Evolutionary conservation across 805 yeast genomes (phyloP), one percentile per base, ranked within the genome.

Genomic region (Starmerella riodocensis): DNA sequence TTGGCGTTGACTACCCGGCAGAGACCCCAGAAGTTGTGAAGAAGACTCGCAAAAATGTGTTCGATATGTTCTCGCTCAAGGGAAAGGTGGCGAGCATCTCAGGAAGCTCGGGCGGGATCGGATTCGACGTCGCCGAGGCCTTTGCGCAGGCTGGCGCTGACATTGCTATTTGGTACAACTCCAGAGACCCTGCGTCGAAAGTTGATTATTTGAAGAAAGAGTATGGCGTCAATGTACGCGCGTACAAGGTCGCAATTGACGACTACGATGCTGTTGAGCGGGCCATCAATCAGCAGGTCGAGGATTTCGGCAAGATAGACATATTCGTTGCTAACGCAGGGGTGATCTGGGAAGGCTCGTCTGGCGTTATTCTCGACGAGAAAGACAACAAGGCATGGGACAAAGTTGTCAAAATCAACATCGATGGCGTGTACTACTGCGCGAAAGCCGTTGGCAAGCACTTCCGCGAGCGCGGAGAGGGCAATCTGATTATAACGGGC

Each of bases 271-370:
- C 58, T 7, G 82, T 78, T 33, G 70, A 70, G 47, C 48, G 46
- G 16, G 67, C 72, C 4, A 63, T 78, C 35, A 53, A 53, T 25
- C 67, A 66, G 57, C 73, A 76, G 44, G 71, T 65, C 46, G 46
- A 59, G 39, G 93, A 82, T 53, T 83, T 84, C 57, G 91, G 91
- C 41, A 73, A 73, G 46, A 75, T 84, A 49, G 94, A 84, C 58
- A 64, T 82, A 25, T 78, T 81, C 54, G 91, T 84, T 30, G 93
- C 93, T 50, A 84, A 84, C 57, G 94, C 94, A 13, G 95, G 95
- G 32, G 75, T 81, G 32, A 76, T 84, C n/a, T 83, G 93, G 93
- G 67, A 72, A 17, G 66, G 71, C 17, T 85, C 84, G 17, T 69
- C 70, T 18, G 54, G 73, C 40, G n/a, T n/a, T n/a, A 56, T 72